These are phyloP conservation scores for Schizosaccharomyces osmophilus DNA, from an alignment of 805 yeast genomes.

Conservation along the genomic window DNA sequence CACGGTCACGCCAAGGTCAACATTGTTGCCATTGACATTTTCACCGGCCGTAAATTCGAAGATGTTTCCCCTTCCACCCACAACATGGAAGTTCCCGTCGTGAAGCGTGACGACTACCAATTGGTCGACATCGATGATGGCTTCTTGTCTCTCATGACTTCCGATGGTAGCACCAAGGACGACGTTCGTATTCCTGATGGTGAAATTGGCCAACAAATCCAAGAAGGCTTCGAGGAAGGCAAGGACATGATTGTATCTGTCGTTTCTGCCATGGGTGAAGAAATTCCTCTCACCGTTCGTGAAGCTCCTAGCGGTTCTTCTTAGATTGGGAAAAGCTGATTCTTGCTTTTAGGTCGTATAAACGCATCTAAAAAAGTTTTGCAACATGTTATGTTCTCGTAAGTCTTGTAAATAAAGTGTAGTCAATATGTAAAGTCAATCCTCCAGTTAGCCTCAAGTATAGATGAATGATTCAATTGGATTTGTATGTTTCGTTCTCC, in stretches of 20 bases:
- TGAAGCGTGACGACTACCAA: slow-evolving; percentile 84
- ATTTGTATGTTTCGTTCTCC: too few species aligned
- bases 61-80: slow-evolving; percentile 99
- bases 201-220: slow-evolving; percentile 83
- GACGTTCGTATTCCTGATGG: slow-evolving; percentile 97
- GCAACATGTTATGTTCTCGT: too few species aligned
- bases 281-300: slow-evolving; percentile 94
- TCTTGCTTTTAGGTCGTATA: slow-evolving; percentile 38
- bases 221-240: slow-evolving; percentile 88
- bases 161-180: slow-evolving; percentile 96
- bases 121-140: slow-evolving; percentile 92
- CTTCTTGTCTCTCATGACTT: slow-evolving; percentile 85
- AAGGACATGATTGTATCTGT: slow-evolving; percentile 92
- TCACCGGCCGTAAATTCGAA: slow-evolving; percentile 98
- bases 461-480: too few species aligned
- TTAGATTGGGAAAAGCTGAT: slow-evolving; percentile 96
- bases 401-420: too few species aligned
- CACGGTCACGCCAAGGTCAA: slow-evolving; percentile 99
- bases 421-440: too few species aligned
- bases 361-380: slow-evolving; percentile 24
- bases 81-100: slow-evolving; percentile 99
- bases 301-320: slow-evolving; percentile 66
- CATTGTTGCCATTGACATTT: slow-evolving; percentile 94
- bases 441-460: too few species aligned
- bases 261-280: slow-evolving; percentile 97